Conservation (phyloP, 106 monocot genomes). For the Apostasia ramifera region DNA sequence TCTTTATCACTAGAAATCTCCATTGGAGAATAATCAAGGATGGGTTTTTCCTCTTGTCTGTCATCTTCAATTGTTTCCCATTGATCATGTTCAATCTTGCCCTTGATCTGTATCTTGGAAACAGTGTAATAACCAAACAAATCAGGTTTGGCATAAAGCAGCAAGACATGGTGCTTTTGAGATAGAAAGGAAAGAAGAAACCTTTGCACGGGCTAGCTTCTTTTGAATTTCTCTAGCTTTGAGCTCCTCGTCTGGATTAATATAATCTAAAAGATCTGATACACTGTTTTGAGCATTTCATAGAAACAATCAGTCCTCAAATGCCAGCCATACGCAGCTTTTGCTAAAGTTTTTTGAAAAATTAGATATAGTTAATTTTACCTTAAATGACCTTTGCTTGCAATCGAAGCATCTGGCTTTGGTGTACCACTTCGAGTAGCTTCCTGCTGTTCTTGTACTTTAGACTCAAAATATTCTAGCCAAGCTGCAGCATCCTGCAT, state of each 20-base stretch:
- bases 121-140: background rate
- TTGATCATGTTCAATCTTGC: slow-evolving; percentile 41
- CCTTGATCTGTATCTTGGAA: slow-evolving; percentile 52
- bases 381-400: slow-evolving; percentile 97
- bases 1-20: slow-evolving; percentile 55
- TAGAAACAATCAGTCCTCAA: background rate
- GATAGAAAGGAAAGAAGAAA: slow-evolving; percentile 11
- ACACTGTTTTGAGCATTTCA: slow-evolving; percentile 40
- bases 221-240: slow-evolving; percentile 81
- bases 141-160: background rate
- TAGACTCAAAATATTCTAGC: slow-evolving; percentile 96
- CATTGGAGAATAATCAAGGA: slow-evolving; percentile 20
- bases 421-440: slow-evolving; percentile 94
- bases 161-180: background rate
- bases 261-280: slow-evolving; percentile 96
- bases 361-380: slow-evolving; percentile 8
- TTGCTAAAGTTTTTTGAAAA: background rate
- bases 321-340: background rate
- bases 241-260: slow-evolving; percentile 84
- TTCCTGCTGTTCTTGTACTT: slow-evolving; percentile 89
- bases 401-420: slow-evolving; percentile 95
- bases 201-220: slow-evolving; percentile 89
- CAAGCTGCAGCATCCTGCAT: slow-evolving; percentile 97
- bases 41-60: slow-evolving; percentile 27
- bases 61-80: slow-evolving; percentile 56